phyloP scores from a whole-genome alignment of 1,139 yeast genomes.

The Taphrina wiesneri region DNA sequence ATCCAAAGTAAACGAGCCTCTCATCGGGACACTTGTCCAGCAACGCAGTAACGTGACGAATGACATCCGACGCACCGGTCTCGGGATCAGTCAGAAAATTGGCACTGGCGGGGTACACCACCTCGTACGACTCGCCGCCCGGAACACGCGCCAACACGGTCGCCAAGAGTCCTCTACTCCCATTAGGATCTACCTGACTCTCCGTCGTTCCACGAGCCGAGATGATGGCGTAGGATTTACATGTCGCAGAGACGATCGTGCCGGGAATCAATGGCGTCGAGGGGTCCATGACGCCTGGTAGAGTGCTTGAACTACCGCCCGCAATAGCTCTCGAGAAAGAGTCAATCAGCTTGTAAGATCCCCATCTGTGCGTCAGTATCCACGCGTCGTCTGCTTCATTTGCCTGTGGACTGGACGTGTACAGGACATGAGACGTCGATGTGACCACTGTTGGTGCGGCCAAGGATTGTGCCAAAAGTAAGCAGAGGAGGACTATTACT shows the following conservation, averaged over 20 bases:
- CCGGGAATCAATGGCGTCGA: not conserved
- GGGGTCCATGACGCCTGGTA: no score
- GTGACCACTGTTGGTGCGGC: not conserved
- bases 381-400: not conserved
- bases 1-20: slow-evolving; percentile 14
- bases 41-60: slow-evolving; percentile 2
- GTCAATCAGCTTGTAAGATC: not conserved
- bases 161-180: not conserved
- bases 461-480: not conserved
- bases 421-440: not conserved
- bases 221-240: slow-evolving; percentile 17
- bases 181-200: slow-evolving; percentile 21
- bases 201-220: slow-evolving; percentile 28
- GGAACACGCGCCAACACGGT: slow-evolving; percentile 18
- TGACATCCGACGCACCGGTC: slow-evolving; percentile 18
- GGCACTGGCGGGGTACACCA: slow-evolving; percentile 19
- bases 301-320: no score
- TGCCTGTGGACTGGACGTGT: not conserved
- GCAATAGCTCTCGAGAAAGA: not conserved
- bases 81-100: slow-evolving; percentile 16
- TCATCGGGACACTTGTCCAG: slow-evolving; percentile 10
- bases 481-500: not conserved
- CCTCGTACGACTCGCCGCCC: slow-evolving; percentile 19
- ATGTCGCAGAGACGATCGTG: not conserved
- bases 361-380: not conserved